Percentiles rank a stretch among this genome's conserved stretches.
These are phyloP conservation scores for Eucalyptus leucophloia DNA, from an alignment of 345 rosid genomes.

Conservation along the genomic window DNA sequence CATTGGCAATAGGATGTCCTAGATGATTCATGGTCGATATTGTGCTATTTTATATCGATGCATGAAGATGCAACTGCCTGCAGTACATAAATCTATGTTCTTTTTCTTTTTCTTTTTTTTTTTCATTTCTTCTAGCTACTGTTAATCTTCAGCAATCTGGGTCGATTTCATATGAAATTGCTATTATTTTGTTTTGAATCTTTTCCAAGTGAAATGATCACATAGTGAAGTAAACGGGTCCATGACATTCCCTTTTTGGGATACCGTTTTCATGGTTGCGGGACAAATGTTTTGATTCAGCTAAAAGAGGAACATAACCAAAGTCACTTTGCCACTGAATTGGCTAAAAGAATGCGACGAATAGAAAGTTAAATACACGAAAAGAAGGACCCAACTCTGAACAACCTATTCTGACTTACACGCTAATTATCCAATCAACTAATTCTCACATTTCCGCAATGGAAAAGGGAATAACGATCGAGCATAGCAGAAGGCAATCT, in stretches of 20 bases:
- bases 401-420: no score
- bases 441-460: no score
- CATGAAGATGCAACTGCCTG: background rate
- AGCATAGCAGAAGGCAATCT: no score
- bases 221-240: background rate
- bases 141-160: background rate
- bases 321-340: background rate
- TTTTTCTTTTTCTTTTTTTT: background rate
- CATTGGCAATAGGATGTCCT: background rate
- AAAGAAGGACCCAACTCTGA: background rate
- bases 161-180: background rate
- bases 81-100: background rate
- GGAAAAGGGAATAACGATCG: no score
- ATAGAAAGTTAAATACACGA: background rate
- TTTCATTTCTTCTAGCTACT: background rate
- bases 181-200: background rate
- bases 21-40: background rate
- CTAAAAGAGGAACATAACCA: background rate
- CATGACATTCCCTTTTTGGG: background rate
- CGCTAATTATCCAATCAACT: no score
- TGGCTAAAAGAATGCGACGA: background rate
- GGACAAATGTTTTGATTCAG: background rate
- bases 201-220: background rate
- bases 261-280: background rate
- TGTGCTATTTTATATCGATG: background rate